These are phyloP conservation scores for Ogataea ganodermae DNA, from an alignment of 805 yeast species.

Conservation along the genomic window DNA sequence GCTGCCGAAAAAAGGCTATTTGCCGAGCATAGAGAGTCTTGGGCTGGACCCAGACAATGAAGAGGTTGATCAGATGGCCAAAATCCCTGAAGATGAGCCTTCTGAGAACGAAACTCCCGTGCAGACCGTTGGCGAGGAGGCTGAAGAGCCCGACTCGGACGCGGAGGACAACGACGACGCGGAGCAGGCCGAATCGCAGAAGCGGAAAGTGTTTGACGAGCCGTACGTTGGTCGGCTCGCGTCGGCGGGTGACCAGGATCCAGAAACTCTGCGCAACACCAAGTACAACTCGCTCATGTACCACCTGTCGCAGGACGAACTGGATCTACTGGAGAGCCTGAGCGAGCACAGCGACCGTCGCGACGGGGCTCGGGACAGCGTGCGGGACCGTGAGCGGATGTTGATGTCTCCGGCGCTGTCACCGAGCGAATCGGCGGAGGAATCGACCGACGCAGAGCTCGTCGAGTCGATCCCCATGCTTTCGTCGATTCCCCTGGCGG, in stretches of 20 bases:
- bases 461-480: constrained; percentile 1
- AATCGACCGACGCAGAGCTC: constrained; percentile 1
- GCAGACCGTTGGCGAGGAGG: no score
- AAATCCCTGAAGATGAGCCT: not conserved
- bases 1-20: constrained; percentile 14
- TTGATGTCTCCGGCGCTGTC: constrained; percentile 22
- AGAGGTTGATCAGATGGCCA: not conserved
- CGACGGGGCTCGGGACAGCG: no score
- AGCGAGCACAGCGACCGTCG: constrained; percentile 16
- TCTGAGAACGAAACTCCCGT: no score
- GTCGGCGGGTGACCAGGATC: constrained; percentile 24
- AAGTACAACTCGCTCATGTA: constrained; percentile 32
- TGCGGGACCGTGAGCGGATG: constrained; percentile 5
- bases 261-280: constrained; percentile 34
- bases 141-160: not conserved
- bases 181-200: constrained; percentile 1
- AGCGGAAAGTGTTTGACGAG: constrained; percentile 12
- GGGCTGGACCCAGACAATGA: constrained; percentile 5
- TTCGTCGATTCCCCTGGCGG: constrained; percentile 4
- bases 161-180: not conserved
- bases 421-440: constrained; percentile 8
- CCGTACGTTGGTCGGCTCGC: constrained; percentile 15
- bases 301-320: constrained; percentile 24
- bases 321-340: constrained; percentile 13
- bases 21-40: constrained; percentile 18